Evolutionary conservation across 2,329 filamentous ascomycete genomes (phyloP).

Genomic region (Alternaria triticimaculans): DNA sequence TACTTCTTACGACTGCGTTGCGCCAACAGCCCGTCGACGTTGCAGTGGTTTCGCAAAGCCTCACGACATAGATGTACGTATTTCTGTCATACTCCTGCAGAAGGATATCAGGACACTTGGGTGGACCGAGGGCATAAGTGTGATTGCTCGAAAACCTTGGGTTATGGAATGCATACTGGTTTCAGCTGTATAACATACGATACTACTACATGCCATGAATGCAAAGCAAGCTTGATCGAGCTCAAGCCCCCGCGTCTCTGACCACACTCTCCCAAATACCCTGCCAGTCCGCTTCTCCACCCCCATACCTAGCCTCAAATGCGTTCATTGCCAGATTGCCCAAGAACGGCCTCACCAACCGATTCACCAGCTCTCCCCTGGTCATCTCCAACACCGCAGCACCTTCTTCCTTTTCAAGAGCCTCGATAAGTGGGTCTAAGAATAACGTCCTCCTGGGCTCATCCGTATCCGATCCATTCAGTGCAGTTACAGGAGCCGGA

Average conservation of each 20-base stretch:
- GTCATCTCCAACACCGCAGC: conserved; percentile 60
- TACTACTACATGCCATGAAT: not conserved
- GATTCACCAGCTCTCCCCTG: conserved; percentile 70
- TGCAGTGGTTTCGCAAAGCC: not conserved
- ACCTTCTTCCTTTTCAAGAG: conserved; percentile 42
- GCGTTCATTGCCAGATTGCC: conserved; percentile 89
- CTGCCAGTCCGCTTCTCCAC: conserved; percentile 60
- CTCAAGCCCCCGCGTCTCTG: conserved; percentile 30
- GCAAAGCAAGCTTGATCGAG: not conserved
- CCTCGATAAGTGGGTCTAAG: conserved; percentile 50
- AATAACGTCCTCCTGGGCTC: conserved; percentile 48
- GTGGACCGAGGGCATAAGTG: not conserved
- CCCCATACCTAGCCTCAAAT: conserved; percentile 91
- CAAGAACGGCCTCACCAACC: conserved; percentile 86
- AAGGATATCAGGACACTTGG: not conserved
- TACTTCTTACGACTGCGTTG: not conserved
- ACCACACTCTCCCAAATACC: conserved; percentile 44
- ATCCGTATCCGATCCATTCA: conserved; percentile 1
- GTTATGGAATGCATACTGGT: not conserved
- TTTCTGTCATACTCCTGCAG: not conserved
- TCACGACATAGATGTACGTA: not conserved
- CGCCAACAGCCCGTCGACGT: not conserved
- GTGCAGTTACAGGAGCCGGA: conserved; percentile 1
- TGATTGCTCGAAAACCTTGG: not conserved
- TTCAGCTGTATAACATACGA: not conserved